phyloP scores from a whole-genome alignment of 306 rosid genomes.

The Hippophae tibetana region DNA sequence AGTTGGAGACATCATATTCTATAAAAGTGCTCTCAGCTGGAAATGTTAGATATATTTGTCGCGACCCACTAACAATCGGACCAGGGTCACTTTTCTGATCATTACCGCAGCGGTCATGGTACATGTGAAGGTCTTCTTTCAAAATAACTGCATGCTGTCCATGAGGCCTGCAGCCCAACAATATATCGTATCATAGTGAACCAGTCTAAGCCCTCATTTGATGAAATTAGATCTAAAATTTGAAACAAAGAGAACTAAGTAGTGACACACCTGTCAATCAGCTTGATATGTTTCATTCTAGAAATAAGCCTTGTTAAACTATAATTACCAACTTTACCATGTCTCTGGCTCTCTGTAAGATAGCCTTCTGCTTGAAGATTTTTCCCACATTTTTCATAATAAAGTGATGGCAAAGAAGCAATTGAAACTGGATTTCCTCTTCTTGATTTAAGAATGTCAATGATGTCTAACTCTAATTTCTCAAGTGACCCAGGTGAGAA shows the following conservation, averaged over 20 bases:
- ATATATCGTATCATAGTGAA: too few relatives aligned
- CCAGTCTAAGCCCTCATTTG: too few relatives aligned
- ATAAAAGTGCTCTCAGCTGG: conserved; percentile 83
- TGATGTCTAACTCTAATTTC: conserved; percentile 58
- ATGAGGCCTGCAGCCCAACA: conserved; percentile 55
- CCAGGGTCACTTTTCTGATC: conserved; percentile 47
- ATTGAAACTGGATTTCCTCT: conserved; percentile 68
- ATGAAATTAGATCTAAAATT: not conserved
- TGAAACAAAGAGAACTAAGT: not conserved
- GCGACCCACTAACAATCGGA: conserved; percentile 52
- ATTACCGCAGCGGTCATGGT: conserved; percentile 20
- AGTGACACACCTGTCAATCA: conserved; percentile 57
- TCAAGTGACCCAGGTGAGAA: conserved; percentile 51
- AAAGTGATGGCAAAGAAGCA: conserved; percentile 77
- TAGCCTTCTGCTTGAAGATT: conserved; percentile 79
- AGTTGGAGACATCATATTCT: conserved; percentile 68
- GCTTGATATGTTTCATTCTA: conserved; percentile 42
- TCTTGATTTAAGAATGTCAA: conserved; percentile 50
- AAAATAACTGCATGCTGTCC: conserved; percentile 79
- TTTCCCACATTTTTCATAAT: conserved; percentile 65
- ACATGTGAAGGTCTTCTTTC: conserved; percentile 53
- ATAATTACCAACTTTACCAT: conserved; percentile 70
- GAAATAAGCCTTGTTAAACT: conserved; percentile 77
- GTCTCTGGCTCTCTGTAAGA: conserved; percentile 83
- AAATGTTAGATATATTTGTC: conserved; percentile 80